Conservation (phyloP, 1,284 basidiomycete genomes). For the Xerocomus nothofagi region DNA sequence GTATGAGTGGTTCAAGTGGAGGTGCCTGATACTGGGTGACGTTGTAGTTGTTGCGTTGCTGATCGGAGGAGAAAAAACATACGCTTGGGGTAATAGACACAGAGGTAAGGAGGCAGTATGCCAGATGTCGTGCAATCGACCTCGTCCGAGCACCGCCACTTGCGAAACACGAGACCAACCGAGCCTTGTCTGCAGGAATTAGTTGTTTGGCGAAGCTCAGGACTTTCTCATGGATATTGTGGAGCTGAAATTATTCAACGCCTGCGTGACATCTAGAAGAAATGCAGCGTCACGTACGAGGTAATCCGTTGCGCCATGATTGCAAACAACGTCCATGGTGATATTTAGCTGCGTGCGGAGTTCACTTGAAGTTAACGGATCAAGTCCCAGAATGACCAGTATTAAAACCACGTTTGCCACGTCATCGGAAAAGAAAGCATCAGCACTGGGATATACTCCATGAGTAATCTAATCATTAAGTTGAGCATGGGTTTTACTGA, state of each 20-base stretch:
- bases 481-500: slow-evolving; percentile 32
- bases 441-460: slow-evolving; percentile 31
- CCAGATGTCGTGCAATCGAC: slow-evolving; percentile 57
- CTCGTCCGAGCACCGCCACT: slow-evolving; percentile 49
- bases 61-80: slow-evolving; percentile 2
- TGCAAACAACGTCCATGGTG: slow-evolving; percentile 48
- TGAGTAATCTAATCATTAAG: slow-evolving; percentile 5
- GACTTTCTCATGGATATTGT: slow-evolving; percentile 45
- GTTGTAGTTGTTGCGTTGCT: background rate
- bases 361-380: slow-evolving; percentile 45
- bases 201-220: slow-evolving; percentile 39
- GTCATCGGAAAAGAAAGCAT: slow-evolving; percentile 40
- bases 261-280: background rate
- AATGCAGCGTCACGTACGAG: slow-evolving; percentile 32
- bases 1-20: slow-evolving; percentile 45
- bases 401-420: slow-evolving; percentile 49
- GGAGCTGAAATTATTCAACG: slow-evolving; percentile 42
- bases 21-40: slow-evolving; percentile 40
- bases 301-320: slow-evolving; percentile 32
- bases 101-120: slow-evolving; percentile 45
- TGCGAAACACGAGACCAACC: slow-evolving; percentile 52
- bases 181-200: slow-evolving; percentile 45
- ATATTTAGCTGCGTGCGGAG: slow-evolving; percentile 46
- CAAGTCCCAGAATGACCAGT: slow-evolving; percentile 57
- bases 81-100: slow-evolving; percentile 33